Percentiles rank a stretch among this genome's conserved stretches.
These are phyloP conservation scores for Cyanophora paradoxa DNA, from an alignment of 78 protist species.

Conservation along the genomic window DNA sequence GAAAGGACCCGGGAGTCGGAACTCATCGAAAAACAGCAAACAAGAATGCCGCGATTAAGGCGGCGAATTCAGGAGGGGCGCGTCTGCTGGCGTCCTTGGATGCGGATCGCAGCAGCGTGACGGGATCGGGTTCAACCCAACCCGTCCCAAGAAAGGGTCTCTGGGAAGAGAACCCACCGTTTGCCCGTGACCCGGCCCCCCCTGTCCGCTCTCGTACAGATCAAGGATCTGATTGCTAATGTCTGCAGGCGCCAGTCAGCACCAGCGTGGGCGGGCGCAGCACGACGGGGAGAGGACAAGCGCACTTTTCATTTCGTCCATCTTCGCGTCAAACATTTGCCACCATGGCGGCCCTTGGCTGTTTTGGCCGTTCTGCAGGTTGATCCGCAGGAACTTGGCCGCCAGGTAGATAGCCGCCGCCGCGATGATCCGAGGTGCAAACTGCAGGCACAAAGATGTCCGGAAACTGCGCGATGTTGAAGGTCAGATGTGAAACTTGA, in stretches of 20 bases:
- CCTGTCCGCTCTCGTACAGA: neutral
- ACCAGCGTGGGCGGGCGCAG: neutral
- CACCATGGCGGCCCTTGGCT: neutral
- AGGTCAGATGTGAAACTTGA: neutral
- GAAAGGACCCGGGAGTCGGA: too few species aligned
- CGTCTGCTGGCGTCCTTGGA: too few species aligned
- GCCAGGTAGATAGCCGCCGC: slow-evolving; percentile 46
- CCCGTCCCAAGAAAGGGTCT: too few species aligned
- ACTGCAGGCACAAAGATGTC: slow-evolving; percentile 62
- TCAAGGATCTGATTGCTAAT: neutral
- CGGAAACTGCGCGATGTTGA: slow-evolving; percentile 24
- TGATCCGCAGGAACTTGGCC: neutral
- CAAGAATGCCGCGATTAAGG: too few species aligned
- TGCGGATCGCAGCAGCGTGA: neutral
- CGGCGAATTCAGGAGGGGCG: too few species aligned
- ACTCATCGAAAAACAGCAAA: too few species aligned
- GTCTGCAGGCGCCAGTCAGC: neutral
- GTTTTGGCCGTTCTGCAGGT: neutral
- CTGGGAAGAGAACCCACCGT: too few species aligned
- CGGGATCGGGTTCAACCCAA: too few species aligned
- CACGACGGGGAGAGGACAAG: neutral
- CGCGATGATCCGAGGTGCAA: slow-evolving; percentile 52
- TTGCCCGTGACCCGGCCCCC: too few species aligned
- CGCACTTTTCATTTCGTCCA: neutral
- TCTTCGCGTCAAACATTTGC: neutral